These are phyloP conservation scores for Ustilago nuda DNA, from an alignment of 1,284 basidiomycete species.

Conservation along the genomic window DNA sequence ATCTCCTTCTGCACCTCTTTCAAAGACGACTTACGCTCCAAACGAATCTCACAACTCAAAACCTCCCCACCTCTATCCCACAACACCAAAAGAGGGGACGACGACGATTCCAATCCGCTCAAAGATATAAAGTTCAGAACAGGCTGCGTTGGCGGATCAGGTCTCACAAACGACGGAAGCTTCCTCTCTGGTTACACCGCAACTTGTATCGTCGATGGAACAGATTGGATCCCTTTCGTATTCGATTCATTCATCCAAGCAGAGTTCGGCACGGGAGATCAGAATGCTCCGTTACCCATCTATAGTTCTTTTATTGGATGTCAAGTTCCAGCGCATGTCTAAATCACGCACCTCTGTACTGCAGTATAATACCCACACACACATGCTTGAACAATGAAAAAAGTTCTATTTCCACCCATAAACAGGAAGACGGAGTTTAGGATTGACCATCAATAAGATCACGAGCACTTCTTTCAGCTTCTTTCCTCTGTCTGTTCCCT, in stretches of 20 bases:
- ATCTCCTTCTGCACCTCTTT: constrained; percentile 18
- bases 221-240: constrained; percentile 36
- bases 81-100: constrained; percentile 6
- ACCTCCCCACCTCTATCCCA: constrained; percentile 7
- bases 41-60: constrained; percentile 20
- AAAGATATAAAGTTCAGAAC: constrained; percentile 16
- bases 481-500: constrained; percentile 25
- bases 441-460: constrained; percentile 37
- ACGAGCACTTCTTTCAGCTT: constrained; percentile 30
- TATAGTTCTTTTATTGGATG: constrained; percentile 31
- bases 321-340: constrained; percentile 32
- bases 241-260: constrained; percentile 25
- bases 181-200: constrained; percentile 34
- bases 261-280: constrained; percentile 16
- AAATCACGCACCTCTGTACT: background rate
- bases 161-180: constrained; percentile 1
- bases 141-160: constrained; percentile 26
- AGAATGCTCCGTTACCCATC: constrained; percentile 14
- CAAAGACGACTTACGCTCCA: constrained; percentile 14
- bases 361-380: background rate
- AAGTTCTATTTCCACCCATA: background rate
- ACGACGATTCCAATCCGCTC: constrained; percentile 20
- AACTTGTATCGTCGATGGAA: constrained; percentile 36
- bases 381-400: background rate
- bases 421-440: background rate